phyloP scores from a whole-genome alignment of 148 eudicot species.

The Hydrangea macrophylla region DNA sequence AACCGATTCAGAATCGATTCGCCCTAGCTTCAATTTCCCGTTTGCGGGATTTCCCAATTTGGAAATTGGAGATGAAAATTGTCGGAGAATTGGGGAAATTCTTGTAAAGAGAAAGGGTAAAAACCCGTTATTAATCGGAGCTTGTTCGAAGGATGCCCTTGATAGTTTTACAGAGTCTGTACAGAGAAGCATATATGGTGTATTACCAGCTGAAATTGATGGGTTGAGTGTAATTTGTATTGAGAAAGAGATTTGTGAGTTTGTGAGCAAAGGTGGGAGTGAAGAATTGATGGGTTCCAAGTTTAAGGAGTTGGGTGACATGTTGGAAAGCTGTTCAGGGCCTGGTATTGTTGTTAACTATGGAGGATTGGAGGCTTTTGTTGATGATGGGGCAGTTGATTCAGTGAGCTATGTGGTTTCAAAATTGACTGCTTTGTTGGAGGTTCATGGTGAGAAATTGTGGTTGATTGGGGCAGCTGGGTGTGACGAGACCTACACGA shows the following conservation, averaged over 20 bases:
- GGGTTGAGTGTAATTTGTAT: constrained; percentile 43
- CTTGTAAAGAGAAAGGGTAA: constrained; percentile 35
- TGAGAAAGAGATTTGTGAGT: constrained; percentile 47
- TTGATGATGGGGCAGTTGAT: constrained; percentile 11
- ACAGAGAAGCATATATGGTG: constrained; percentile 19
- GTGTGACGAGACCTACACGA: constrained; percentile 43
- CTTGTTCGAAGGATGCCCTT: constrained; percentile 49
- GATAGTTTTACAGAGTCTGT: constrained; percentile 31
- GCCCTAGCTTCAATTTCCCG: constrained; percentile 28
- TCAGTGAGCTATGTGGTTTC: constrained; percentile 30
- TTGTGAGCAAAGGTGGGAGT: constrained; percentile 20
- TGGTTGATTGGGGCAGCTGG: constrained; percentile 53
- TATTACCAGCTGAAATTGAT: constrained; percentile 34
- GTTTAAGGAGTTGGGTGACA: constrained; percentile 39
- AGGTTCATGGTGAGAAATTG: constrained; percentile 39
- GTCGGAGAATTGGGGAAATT: constrained; percentile 55
- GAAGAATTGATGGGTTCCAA: constrained; percentile 37
- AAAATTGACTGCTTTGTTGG: constrained; percentile 38
- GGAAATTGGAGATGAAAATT: constrained; percentile 39
- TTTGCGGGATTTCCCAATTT: constrained; percentile 15
- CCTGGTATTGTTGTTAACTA: constrained; percentile 36
- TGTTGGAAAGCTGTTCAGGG: constrained; percentile 23
- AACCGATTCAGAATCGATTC: constrained; percentile 16
- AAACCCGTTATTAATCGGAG: constrained; percentile 73
- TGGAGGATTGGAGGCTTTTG: constrained; percentile 61